Evolutionary conservation across 805 yeast species (phyloP).

Genomic region (Lachancea quebecensis): DNA sequence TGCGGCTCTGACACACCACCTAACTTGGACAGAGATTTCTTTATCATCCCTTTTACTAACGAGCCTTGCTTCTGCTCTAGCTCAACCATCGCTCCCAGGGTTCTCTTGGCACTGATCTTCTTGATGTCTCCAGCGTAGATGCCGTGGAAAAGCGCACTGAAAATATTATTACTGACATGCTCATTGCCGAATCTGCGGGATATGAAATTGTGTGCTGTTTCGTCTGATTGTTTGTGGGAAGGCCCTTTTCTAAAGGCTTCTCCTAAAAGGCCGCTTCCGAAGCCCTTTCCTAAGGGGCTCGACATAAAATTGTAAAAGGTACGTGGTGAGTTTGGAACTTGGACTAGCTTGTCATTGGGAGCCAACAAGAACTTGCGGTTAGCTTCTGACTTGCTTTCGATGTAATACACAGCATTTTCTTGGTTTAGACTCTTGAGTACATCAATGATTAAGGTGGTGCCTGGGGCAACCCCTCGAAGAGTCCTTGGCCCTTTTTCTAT

Average conservation of each 20-base stretch:
- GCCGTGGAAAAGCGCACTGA: conserved; percentile 83
- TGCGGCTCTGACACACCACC: neutral
- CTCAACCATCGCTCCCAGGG: conserved; percentile 48
- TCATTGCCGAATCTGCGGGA: conserved; percentile 59
- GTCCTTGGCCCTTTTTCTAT: conserved; percentile 90
- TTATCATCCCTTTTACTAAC: conserved; percentile 33
- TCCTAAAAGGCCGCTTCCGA: conserved; percentile 38
- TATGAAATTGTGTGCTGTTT: conserved; percentile 62
- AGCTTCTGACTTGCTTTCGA: conserved; percentile 52
- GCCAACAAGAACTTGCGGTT: conserved; percentile 65
- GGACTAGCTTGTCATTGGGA: conserved; percentile 39
- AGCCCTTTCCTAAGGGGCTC: conserved; percentile 40
- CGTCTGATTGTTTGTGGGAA: conserved; percentile 42
- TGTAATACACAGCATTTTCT: conserved; percentile 47
- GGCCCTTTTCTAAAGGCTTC: conserved; percentile 44
- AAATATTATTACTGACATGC: conserved; percentile 43
- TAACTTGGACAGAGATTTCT: neutral
- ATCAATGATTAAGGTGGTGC: conserved; percentile 64
- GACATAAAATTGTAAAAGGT: conserved; percentile 32
- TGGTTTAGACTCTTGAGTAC: conserved; percentile 42
- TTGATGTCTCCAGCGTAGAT: conserved; percentile 82
- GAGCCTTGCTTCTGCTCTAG: conserved; percentile 59
- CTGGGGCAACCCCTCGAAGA: conserved; percentile 73
- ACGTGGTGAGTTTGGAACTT: conserved; percentile 43
- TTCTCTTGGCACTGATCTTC: conserved; percentile 56